Conservation (phyloP, 2,329 filamentous ascomycete species). For the Aaosphaeria arxii region DNA sequence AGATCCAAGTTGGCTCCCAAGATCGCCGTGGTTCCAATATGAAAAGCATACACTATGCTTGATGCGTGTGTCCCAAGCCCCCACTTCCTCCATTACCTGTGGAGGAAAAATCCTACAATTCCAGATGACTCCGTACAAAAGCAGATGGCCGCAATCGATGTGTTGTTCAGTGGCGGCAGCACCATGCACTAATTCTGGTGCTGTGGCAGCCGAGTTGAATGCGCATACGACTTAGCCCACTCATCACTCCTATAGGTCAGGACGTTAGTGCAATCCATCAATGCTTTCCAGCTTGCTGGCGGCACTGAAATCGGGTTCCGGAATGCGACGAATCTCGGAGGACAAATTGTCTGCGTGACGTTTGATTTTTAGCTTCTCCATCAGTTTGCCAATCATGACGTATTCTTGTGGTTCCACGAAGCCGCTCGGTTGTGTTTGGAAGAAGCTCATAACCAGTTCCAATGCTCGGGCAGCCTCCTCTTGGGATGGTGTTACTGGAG, state of each 20-base stretch:
- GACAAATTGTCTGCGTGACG: conserved; percentile 41
- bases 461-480: conserved; percentile 83
- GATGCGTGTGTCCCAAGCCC: conserved; percentile 7
- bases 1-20: conserved; percentile 9
- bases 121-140: conserved; percentile 12
- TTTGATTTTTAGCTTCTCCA: conserved; percentile 78
- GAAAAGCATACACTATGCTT: conserved; percentile 10
- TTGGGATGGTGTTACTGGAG: conserved; percentile 64
- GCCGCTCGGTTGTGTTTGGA: conserved; percentile 67
- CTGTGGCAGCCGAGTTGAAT: conserved; percentile 6
- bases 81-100: conserved; percentile 9
- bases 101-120: conserved; percentile 15
- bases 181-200: too few relatives aligned
- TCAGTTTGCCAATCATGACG: conserved; percentile 73
- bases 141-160: too few relatives aligned
- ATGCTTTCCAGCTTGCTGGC: conserved; percentile 28
- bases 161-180: too few relatives aligned
- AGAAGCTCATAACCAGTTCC: conserved; percentile 77
- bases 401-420: conserved; percentile 77
- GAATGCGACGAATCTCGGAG: conserved; percentile 32
- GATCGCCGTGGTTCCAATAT: conserved; percentile 9
- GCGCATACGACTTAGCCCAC: neutral
- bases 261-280: conserved; percentile 23
- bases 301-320: conserved; percentile 29
- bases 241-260: conserved; percentile 1